Percentiles rank a stretch among this genome's conserved stretches.
These are phyloP conservation scores for Bruguiera gymnorhiza DNA, from an alignment of 345 rosid genomes.

Conservation along the genomic window DNA sequence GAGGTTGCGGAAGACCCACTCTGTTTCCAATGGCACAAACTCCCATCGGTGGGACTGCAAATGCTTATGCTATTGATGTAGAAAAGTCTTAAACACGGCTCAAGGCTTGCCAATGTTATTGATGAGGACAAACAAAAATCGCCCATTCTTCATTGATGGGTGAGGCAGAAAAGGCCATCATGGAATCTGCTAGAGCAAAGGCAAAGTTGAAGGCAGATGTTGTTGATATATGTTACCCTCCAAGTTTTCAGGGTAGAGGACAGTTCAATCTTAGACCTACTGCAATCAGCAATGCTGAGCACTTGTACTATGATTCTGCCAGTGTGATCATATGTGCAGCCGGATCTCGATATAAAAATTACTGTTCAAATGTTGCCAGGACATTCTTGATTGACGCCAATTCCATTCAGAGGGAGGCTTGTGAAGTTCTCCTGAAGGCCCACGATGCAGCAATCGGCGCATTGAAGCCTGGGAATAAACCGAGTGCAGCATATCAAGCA, in stretches of 20 bases:
- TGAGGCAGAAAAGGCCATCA: conserved; percentile 71
- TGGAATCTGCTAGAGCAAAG: conserved; percentile 68
- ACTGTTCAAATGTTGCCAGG: conserved; percentile 88
- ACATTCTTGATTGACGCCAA: conserved; percentile 76
- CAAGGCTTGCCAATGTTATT: conserved; percentile 69
- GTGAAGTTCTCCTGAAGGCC: conserved; percentile 78
- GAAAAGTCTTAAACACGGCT: conserved; percentile 55
- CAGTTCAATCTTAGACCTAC: conserved; percentile 85
- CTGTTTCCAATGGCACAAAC: conserved; percentile 46
- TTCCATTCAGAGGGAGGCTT: conserved; percentile 69
- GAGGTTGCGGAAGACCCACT: not conserved
- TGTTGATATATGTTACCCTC: conserved; percentile 92
- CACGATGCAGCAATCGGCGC: conserved; percentile 80
- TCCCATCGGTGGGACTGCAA: conserved; percentile 28
- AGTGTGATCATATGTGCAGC: conserved; percentile 78
- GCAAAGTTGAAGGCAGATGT: conserved; percentile 78
- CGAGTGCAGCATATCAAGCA: conserved; percentile 59
- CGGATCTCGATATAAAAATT: conserved; percentile 79
- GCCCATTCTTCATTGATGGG: conserved; percentile 79
- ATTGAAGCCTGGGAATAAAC: conserved; percentile 61
- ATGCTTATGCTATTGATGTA: conserved; percentile 49
- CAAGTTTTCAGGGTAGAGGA: conserved; percentile 89
- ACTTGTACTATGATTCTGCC: conserved; percentile 71
- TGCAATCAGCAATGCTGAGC: conserved; percentile 76
- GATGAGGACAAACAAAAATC: conserved; percentile 73